Evolutionary conservation across 176 grass and related monocot genomes (phyloP), one percentile per base, ranked within the genome.

Genomic region (Ampelocalamus luodianensis): DNA sequence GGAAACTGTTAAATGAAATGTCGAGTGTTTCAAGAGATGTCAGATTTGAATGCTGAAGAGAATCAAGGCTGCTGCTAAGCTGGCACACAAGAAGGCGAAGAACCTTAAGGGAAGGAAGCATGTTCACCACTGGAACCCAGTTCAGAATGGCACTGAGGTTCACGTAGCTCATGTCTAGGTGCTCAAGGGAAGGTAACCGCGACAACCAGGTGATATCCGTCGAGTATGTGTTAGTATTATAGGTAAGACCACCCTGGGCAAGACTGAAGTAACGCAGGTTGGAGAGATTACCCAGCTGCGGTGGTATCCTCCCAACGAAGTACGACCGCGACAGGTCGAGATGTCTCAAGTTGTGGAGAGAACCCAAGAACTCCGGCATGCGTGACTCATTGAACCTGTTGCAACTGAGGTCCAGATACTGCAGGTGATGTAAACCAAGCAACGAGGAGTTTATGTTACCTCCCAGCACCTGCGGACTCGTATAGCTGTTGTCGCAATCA

Each of bases 271-370:
- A 68, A 5, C 0, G 22, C 39, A 89, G n/a, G 43, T 81, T 86
- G 7, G 78, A 86, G 73, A 89, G 83, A 26, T 92, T 92, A 82
- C 90, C 79, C 6, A 92, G 38, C 14, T 89, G 77, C 3, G 83
- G 74, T 38, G 90, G 83, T 66, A 89, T 60, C 11, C 3, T 64
- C 8, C 90, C 87, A 24, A 20, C 29, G 51, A 92, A 87, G 46
- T 12, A 10, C 12, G 45, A 14, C 46, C 4, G 13, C 3, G 46
- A 49, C 15, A 90, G 80, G 53, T 90, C 79, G 4, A 90, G 79
- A 58, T 68, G 27, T 15, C 46, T 49, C 42, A 43, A 43, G 42
- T 43, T 43, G 42, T 43, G 42, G 42, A 43, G 42, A 43, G 42
- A 43, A 9, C 42, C 42, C 42, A 43, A 10, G 42, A 43, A 43